phyloP scores from a whole-genome alignment of 2,329 filamentous ascomycete genomes.

The Arthrobotrys megalospora region DNA sequence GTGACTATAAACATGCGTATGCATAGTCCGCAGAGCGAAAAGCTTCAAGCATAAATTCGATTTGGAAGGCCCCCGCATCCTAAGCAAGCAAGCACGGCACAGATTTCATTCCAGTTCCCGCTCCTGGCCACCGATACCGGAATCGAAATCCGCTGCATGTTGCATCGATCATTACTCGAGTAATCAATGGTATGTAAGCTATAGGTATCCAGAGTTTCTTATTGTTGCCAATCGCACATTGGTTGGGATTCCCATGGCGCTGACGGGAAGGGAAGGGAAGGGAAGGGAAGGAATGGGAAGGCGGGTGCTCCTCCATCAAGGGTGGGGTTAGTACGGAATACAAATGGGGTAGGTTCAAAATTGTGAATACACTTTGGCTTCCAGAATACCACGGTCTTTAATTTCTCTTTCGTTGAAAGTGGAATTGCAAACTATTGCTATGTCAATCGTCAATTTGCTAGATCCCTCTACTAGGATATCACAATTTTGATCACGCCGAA shows the following conservation, averaged over 20 bases:
- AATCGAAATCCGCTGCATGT: conserved; percentile 9
- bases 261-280: conserved; percentile 45
- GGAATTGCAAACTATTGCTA: neutral
- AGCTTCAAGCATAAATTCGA: conserved; percentile 1
- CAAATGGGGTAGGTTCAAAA: conserved; percentile 17
- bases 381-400: conserved; percentile 2
- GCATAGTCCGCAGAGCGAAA: conserved; percentile 11
- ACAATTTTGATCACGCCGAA: neutral
- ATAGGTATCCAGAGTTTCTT: conserved; percentile 18
- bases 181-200: conserved; percentile 2
- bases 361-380: conserved; percentile 4
- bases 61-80: conserved; percentile 1
- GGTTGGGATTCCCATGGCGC: conserved; percentile 40
- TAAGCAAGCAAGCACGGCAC: conserved; percentile 14
- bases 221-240: conserved; percentile 22
- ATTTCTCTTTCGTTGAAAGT: neutral
- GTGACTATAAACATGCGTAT: conserved; percentile 18
- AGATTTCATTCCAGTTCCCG: neutral
- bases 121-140: conserved; percentile 49
- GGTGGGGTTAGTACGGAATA: conserved; percentile 23
- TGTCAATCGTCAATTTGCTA: neutral
- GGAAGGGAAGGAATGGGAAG: conserved; percentile 33
- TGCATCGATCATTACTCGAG: conserved; percentile 13
- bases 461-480: neutral
- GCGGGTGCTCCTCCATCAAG: conserved; percentile 39